Percentiles rank a stretch among this genome's conserved stretches.
Evolutionary conservation across 257 asterid species (phyloP).

Genomic region (Primulina huaijiensis): DNA sequence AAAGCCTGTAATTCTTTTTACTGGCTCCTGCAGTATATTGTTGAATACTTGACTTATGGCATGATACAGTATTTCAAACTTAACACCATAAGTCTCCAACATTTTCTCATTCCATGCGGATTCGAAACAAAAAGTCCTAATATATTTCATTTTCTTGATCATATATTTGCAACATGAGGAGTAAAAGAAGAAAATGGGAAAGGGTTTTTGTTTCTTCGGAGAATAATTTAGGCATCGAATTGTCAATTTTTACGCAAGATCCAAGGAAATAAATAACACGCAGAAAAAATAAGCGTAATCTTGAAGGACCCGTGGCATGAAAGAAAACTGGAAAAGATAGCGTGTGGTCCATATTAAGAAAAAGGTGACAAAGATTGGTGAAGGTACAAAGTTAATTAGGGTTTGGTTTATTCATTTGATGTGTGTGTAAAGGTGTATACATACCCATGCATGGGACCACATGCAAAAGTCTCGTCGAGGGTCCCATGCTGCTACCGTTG

Average conservation of each 20-base stretch:
- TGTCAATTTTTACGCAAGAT: constrained; percentile 42
- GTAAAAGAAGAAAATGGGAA: constrained; percentile 18
- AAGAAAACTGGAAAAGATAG: constrained; percentile 1
- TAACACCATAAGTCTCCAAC: too few species aligned
- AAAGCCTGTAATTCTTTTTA: background rate
- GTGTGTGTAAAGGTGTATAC: background rate
- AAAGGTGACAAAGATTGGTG: constrained; percentile 33
- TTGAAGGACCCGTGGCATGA: constrained; percentile 28
- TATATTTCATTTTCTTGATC: background rate
- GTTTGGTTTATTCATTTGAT: constrained; percentile 31
- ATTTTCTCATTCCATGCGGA: background rate
- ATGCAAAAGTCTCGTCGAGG: constrained; percentile 25
- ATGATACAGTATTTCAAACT: too few species aligned
- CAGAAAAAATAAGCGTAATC: constrained; percentile 23
- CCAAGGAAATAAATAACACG: constrained; percentile 29
- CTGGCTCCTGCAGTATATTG: background rate
- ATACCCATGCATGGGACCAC: constrained; percentile 15
- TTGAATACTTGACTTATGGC: background rate
- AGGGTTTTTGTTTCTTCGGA: constrained; percentile 19
- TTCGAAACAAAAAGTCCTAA: background rate
- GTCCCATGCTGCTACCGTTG: constrained; percentile 22
- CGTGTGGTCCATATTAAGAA: constrained; percentile 61
- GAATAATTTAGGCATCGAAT: constrained; percentile 31
- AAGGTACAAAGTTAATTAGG: constrained; percentile 34
- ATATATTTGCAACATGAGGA: background rate